Conservation (phyloP, 1,284 basidiomycete genomes). For the Jaminaea rosea region DNA sequence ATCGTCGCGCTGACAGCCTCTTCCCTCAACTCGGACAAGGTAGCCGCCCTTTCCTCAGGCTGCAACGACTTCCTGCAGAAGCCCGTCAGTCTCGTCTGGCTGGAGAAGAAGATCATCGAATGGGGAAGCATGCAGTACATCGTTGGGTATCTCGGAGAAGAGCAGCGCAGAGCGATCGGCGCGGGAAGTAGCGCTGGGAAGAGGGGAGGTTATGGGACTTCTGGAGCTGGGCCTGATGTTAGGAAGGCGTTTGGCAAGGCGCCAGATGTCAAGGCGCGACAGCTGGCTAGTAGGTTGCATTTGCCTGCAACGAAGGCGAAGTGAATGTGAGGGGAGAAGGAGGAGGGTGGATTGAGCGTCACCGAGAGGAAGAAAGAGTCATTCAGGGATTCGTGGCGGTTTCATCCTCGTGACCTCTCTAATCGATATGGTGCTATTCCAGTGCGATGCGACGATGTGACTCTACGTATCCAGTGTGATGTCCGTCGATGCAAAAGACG, state of each 20-base stretch:
- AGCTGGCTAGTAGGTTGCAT: constrained; percentile 5
- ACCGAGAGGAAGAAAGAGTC: not conserved
- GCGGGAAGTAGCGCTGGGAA: not conserved
- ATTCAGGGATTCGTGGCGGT: not conserved
- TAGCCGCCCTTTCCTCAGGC: constrained; percentile 87
- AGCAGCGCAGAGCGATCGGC: not conserved
- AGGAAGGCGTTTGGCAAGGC: constrained; percentile 1
- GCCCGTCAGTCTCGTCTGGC: constrained; percentile 86
- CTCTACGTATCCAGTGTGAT: no score
- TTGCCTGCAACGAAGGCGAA: not conserved
- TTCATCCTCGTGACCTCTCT: not conserved
- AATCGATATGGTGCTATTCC: no score
- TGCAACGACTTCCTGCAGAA: constrained; percentile 99
- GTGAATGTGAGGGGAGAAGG: not conserved
- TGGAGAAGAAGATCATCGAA: constrained; percentile 96
- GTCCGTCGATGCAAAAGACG: no score
- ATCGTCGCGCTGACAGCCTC: constrained; percentile 97
- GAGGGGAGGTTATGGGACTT: not conserved
- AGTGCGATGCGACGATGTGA: no score
- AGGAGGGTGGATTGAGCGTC: not conserved
- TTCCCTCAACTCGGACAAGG: constrained; percentile 80
- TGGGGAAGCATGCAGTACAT: constrained; percentile 61
- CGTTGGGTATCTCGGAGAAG: constrained; percentile 8
- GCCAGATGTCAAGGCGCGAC: constrained; percentile 4
- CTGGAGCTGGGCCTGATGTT: constrained; percentile 1